phyloP scores from a whole-genome alignment of 208 protist species.

The Leptomonas seymouri region DNA sequence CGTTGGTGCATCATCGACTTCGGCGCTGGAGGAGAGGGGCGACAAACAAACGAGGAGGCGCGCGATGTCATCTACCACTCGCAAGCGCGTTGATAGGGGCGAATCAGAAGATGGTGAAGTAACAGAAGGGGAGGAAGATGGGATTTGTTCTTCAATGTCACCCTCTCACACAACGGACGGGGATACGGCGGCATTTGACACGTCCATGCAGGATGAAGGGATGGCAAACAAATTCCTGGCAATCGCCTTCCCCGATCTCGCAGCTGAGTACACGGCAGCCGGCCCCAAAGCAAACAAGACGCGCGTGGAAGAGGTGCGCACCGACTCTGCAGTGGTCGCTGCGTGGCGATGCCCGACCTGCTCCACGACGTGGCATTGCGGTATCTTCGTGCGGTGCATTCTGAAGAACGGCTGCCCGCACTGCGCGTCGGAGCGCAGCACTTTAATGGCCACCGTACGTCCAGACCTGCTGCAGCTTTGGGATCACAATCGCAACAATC shows the following conservation, averaged over 20 bases:
- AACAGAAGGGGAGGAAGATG: background rate
- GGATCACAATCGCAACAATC: constrained; percentile 68
- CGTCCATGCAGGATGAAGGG: constrained; percentile 1
- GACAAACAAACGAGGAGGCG: constrained; percentile 2
- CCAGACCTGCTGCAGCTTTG: constrained; percentile 64
- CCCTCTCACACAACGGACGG: background rate
- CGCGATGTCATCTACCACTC: background rate
- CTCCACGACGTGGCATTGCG: constrained; percentile 56
- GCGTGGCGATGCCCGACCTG: constrained; percentile 68
- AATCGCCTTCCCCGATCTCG: constrained; percentile 60
- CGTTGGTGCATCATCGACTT: background rate
- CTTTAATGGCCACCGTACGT: constrained; percentile 34
- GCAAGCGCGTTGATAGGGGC: background rate
- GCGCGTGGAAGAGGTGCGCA: constrained; percentile 40
- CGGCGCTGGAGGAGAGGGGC: background rate
- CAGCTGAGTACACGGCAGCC: constrained; percentile 62
- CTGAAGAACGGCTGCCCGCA: constrained; percentile 67
- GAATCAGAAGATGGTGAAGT: background rate
- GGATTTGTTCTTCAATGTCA: background rate
- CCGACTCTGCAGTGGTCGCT: constrained; percentile 52
- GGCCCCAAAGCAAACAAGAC: constrained; percentile 32
- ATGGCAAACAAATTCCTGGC: constrained; percentile 49
- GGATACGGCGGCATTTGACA: background rate
- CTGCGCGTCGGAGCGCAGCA: constrained; percentile 41
- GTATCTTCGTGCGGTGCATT: constrained; percentile 72